Conservation (phyloP, 768 basidiomycete genomes). For the Megacollybia marginata region DNA sequence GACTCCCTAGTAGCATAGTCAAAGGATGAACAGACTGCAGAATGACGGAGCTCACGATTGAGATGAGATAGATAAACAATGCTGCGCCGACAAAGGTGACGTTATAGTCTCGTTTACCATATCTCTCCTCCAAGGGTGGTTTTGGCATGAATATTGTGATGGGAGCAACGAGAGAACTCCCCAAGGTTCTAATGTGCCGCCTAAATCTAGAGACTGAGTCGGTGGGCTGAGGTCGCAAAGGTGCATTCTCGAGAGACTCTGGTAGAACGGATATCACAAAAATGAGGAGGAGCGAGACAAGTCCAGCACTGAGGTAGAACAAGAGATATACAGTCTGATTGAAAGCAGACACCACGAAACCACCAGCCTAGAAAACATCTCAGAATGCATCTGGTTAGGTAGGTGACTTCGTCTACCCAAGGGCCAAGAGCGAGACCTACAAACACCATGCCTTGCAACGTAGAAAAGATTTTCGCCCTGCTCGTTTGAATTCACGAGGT, state of each 20-base stretch:
- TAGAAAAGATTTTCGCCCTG: constrained; percentile 49
- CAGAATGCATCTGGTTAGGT: neutral
- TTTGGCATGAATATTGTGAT: constrained; percentile 65
- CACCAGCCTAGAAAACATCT: constrained; percentile 25
- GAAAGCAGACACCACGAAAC: constrained; percentile 52
- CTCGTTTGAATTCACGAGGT: neutral
- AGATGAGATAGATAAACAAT: constrained; percentile 56
- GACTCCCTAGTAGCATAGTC: constrained; percentile 37
- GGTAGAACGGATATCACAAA: constrained; percentile 43
- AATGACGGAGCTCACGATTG: constrained; percentile 41
- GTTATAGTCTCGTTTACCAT: constrained; percentile 58
- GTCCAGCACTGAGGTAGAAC: constrained; percentile 36
- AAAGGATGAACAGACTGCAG: constrained; percentile 2
- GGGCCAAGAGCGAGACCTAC: constrained; percentile 77
- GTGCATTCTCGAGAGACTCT: constrained; percentile 35
- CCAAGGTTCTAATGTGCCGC: constrained; percentile 19
- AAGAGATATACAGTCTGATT: constrained; percentile 44
- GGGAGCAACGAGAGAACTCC: constrained; percentile 49
- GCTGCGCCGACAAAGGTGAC: constrained; percentile 60
- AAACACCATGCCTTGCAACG: constrained; percentile 70
- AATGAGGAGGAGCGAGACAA: constrained; percentile 27
- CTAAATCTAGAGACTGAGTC: constrained; percentile 21
- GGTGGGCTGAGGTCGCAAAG: constrained; percentile 19
- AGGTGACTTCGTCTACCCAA: constrained; percentile 36
- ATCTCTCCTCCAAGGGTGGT: constrained; percentile 26